These are phyloP conservation scores for Lachancea meyersii DNA, from an alignment of 805 yeast species.

Conservation along the genomic window DNA sequence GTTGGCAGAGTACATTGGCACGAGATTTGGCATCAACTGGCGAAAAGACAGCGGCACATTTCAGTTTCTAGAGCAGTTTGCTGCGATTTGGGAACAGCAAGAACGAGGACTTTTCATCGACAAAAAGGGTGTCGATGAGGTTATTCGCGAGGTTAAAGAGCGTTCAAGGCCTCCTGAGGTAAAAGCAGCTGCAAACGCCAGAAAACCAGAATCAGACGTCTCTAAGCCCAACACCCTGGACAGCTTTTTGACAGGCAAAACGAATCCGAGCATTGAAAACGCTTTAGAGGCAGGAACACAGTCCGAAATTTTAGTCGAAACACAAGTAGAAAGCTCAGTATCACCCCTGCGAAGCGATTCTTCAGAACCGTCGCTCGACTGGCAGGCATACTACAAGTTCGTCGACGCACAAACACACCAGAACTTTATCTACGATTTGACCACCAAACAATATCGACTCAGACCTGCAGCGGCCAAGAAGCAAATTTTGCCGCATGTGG, in stretches of 20 bases:
- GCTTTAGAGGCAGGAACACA: conserved; percentile 6
- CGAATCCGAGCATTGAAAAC: conserved; percentile 11
- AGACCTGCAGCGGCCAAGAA: conserved; percentile 11
- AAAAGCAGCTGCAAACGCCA: background rate
- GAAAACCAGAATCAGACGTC: conserved; percentile 9
- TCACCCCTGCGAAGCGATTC: conserved; percentile 2
- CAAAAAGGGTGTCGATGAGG: conserved; percentile 57
- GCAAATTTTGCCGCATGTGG: conserved; percentile 23
- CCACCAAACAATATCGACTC: conserved; percentile 53
- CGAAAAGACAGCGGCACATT: conserved; percentile 34
- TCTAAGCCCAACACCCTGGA: conserved; percentile 13
- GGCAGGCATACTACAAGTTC: conserved; percentile 68
- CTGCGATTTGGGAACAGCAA: conserved; percentile 79
- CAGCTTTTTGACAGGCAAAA: conserved; percentile 12
- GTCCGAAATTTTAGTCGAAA: background rate
- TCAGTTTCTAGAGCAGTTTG: conserved; percentile 61
- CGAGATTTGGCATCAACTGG: conserved; percentile 82
- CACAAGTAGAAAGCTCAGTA: background rate
- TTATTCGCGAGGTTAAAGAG: conserved; percentile 53
- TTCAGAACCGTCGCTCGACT: conserved; percentile 36
- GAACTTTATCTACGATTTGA: conserved; percentile 51
- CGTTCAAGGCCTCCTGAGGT: conserved; percentile 24
- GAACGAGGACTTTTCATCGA: conserved; percentile 83
- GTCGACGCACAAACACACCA: conserved; percentile 64
- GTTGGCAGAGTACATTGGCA: conserved; percentile 71